These are phyloP conservation scores for Aphanomyces stellatus DNA, from an alignment of 352 stramenopile genomes.

Conservation along the genomic window DNA sequence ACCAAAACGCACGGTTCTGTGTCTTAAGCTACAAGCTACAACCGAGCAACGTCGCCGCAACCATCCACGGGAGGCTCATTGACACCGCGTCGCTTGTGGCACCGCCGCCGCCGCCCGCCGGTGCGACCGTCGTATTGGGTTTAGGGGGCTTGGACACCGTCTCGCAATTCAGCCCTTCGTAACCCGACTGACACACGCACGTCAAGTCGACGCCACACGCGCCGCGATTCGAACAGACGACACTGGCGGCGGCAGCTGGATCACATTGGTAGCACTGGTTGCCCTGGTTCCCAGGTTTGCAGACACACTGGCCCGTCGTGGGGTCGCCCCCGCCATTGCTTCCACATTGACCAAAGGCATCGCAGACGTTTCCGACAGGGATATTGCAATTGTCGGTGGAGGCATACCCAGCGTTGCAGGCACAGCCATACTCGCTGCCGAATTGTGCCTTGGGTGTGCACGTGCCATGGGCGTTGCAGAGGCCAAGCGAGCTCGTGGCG, in stretches of 20 bases:
- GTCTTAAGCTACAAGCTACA: no score
- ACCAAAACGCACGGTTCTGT: no score
- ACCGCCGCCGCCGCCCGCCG: neutral
- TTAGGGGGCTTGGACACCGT: neutral
- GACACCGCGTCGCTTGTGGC: no score
- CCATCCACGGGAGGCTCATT: no score
- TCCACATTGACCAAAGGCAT: constrained; percentile 54
- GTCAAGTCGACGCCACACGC: constrained; percentile 37
- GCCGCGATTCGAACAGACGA: constrained; percentile 52
- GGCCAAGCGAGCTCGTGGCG: constrained; percentile 17
- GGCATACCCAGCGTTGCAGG: constrained; percentile 67
- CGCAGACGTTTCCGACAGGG: constrained; percentile 66
- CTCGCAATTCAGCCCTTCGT: constrained; percentile 58
- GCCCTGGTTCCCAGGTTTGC: constrained; percentile 45
- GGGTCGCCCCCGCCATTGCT: constrained; percentile 47
- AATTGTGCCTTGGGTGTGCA: constrained; percentile 34
- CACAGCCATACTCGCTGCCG: constrained; percentile 52
- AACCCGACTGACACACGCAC: constrained; percentile 52
- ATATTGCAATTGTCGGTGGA: constrained; percentile 41
- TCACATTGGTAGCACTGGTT: constrained; percentile 68
- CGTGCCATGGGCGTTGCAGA: constrained; percentile 59
- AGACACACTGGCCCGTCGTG: constrained; percentile 51
- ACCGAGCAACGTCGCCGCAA: no score
- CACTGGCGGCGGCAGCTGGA: constrained; percentile 21
- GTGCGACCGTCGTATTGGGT: neutral